Base-by-base conservation (phyloP, 371 early-diverging fungal species). In the Zopfochytrium polystomum region DNA sequence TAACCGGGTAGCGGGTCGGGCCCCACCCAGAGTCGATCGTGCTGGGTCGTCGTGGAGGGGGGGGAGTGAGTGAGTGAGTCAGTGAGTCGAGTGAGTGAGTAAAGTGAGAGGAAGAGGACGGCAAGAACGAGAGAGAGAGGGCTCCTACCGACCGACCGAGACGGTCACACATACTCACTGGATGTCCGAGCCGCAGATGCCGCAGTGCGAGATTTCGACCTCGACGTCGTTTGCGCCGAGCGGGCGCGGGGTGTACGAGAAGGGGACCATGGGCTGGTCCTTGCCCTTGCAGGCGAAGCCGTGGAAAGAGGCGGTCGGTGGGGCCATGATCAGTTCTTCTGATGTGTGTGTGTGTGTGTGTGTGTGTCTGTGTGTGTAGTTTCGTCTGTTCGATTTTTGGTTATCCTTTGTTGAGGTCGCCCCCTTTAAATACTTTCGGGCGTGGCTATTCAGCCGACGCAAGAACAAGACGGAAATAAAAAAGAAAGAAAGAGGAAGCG, bases 1-100 rank as follows among this genome's bases (percentile, higher is more conserved):
- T 80, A 67, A 84, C 82, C 11, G 90, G 90, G 68, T 77, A 87
- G 27, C 61, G 60, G 26, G 85, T 78, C 32, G 78, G 76, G 1
- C 83, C 81, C 88, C 87, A 88, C 51, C 83, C 87, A 29, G 55
- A 65, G 58, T 62, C 63, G 52, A 65, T 9, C 49, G 61, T 67
- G 63, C 53, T 57, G 51, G 20, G 48, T 47, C 22, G 55, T 5
- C 38, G 15, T 4, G 55, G 43, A 22, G 34, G 52, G 11, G 22
- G 43, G 15, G 44, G 35, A 45, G 55, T n/a, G 13, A 11, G 55
- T 44, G 11, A n/a, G 42, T 38, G 42, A 38, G 49, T 9, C 9
- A 25, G 11, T 48, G 49, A 48, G 23, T 15, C 9, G 22, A 25
- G 54, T n/a, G n/a, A n/a, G n/a, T n/a, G n/a, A n/a, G n/a, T n/a